Percentiles rank a stretch among this genome's conserved stretches.
These are phyloP conservation scores for Saccharomycopsis capsularis DNA, from an alignment of 805 yeast genomes.

Conservation along the genomic window DNA sequence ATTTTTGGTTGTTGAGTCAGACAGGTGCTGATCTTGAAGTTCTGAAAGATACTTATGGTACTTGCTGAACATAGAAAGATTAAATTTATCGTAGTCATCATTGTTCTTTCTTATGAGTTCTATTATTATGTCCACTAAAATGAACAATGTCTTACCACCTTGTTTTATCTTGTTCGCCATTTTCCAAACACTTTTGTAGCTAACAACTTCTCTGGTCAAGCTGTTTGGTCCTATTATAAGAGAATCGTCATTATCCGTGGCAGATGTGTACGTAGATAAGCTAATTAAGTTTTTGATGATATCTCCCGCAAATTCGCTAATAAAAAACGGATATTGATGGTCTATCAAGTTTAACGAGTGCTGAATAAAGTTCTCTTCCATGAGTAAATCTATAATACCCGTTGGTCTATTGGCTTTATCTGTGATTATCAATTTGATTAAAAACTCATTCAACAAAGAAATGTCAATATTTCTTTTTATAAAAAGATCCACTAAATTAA, in stretches of 20 bases:
- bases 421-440: constrained; percentile 82
- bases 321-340: constrained; percentile 58
- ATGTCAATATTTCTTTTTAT: constrained; percentile 86
- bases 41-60: constrained; percentile 1
- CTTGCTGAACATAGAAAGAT: constrained; percentile 28
- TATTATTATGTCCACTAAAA: constrained; percentile 90
- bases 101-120: constrained; percentile 93
- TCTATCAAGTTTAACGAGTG: constrained; percentile 65
- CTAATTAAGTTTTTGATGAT: constrained; percentile 90
- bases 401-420: constrained; percentile 88
- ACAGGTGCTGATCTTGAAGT: neutral
- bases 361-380: constrained; percentile 66
- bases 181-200: constrained; percentile 57
- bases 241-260: constrained; percentile 79
- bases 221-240: constrained; percentile 96
- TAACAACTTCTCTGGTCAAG: constrained; percentile 81
- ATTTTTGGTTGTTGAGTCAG: neutral
- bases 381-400: constrained; percentile 72
- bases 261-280: constrained; percentile 64
- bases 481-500: constrained; percentile 67
- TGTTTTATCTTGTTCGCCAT: constrained; percentile 71
- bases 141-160: constrained; percentile 83
- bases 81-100: constrained; percentile 84
- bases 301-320: constrained; percentile 91
- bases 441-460: constrained; percentile 80